A percentile compares a stretch with the other conserved stretches of the same genome.
Conservation (phyloP, 352 stramenopile species). For the Globisporangium sylvaticum region DNA sequence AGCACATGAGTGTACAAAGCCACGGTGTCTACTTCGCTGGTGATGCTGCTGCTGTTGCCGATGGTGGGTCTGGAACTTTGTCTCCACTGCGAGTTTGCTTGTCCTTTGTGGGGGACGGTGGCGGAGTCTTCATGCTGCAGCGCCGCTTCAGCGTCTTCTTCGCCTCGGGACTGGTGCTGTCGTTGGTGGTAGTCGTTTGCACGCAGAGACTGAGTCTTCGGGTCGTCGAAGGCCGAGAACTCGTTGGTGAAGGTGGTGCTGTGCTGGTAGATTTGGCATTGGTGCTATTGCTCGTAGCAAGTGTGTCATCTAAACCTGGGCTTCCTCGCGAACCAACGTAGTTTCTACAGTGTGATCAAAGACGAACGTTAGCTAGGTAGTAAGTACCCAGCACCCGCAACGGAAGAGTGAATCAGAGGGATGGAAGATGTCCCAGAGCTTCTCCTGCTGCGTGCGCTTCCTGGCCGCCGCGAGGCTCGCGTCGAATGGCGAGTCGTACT, state of each 20-base stretch:
- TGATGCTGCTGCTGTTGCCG: neutral
- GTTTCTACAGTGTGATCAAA: conserved; percentile 26
- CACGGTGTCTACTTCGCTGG: neutral
- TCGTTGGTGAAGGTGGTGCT: conserved; percentile 14
- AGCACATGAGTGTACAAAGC: too few species aligned
- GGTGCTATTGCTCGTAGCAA: neutral
- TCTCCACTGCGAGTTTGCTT: conserved; percentile 7
- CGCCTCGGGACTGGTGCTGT: conserved; percentile 10
- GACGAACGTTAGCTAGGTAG: neutral
- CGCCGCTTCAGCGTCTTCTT: conserved; percentile 36
- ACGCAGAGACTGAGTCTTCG: conserved; percentile 42
- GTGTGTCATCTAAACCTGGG: neutral
- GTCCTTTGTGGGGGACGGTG: conserved; percentile 5
- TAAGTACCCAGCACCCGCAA: neutral
- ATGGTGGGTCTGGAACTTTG: neutral
- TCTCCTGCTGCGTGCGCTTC: conserved; percentile 61
- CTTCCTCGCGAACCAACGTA: conserved; percentile 48
- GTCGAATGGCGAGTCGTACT: conserved; percentile 63
- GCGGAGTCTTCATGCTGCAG: conserved; percentile 28
- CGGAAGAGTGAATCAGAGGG: neutral
- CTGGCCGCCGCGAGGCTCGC: conserved; percentile 45
- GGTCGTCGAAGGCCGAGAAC: conserved; percentile 19
- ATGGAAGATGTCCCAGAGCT: conserved; percentile 73
- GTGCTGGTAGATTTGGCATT: neutral
- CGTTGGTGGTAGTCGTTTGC: conserved; percentile 16